A percentile compares a stretch with the other conserved stretches of the same genome.
Evolutionary conservation across 2,329 filamentous ascomycete genomes (phyloP).

Genomic region (Curvularia verruculosa): DNA sequence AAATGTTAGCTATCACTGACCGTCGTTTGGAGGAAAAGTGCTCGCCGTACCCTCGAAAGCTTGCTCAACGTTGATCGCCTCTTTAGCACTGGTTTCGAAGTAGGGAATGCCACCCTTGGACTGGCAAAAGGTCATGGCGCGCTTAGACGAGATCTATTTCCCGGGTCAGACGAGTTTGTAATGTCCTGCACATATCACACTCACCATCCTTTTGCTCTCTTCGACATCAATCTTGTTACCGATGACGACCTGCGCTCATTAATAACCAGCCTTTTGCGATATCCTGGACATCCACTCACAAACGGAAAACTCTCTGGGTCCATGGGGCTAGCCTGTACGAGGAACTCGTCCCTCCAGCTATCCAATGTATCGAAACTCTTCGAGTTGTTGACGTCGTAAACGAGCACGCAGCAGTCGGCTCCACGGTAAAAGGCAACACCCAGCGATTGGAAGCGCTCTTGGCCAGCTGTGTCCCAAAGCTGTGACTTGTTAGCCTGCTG

Average conservation of each 20-base stretch:
- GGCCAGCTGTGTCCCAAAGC: constrained; percentile 98
- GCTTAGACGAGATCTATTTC: constrained; percentile 83
- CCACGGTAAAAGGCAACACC: constrained; percentile 97
- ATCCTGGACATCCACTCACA: constrained; percentile 60
- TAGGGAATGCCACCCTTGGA: constrained; percentile 97
- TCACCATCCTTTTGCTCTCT: constrained; percentile 90
- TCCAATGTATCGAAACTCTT: constrained; percentile 99
- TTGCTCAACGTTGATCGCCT: constrained; percentile 96
- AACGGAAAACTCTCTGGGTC: constrained; percentile 98
- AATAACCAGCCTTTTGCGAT: constrained; percentile 10
- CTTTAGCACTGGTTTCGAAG: constrained; percentile 99
- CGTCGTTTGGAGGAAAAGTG: background rate
- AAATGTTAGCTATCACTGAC: constrained; percentile 8
- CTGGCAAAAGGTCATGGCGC: constrained; percentile 96
- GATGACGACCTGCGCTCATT: constrained; percentile 74
- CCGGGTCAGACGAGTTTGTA: constrained; percentile 16
- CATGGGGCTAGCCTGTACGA: constrained; percentile 95
- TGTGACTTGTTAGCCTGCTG: constrained; percentile 50
- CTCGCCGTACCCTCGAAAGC: constrained; percentile 66
- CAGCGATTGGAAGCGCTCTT: constrained; percentile 96
- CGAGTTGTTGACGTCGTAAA: constrained; percentile 98
- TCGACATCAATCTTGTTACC: constrained; percentile 99
- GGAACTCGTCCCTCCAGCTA: constrained; percentile 97
- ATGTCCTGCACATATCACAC: constrained; percentile 32
- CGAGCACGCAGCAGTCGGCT: constrained; percentile 95